Evolutionary conservation across 306 rosid species (phyloP).

Genomic region (Psophocarpus tetragonolobus): DNA sequence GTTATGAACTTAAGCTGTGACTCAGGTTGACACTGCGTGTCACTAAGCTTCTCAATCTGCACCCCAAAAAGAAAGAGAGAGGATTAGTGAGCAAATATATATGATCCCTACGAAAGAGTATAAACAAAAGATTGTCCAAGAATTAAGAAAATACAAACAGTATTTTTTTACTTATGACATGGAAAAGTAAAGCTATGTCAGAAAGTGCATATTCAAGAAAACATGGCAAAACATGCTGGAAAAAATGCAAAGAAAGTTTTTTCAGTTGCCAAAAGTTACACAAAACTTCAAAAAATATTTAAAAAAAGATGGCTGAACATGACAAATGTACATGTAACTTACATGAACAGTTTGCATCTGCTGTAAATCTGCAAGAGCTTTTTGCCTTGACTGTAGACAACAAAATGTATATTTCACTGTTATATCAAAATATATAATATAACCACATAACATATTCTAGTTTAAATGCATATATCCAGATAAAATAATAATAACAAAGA

Average conservation of each 20-base stretch:
- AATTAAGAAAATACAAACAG: neutral
- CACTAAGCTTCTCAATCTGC: conserved; percentile 93
- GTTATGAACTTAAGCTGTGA: conserved; percentile 95
- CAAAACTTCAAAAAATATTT: neutral
- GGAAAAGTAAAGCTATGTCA: neutral
- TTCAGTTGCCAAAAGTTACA: conserved; percentile 16
- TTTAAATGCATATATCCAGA: conserved; percentile 20
- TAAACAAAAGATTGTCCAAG: neutral
- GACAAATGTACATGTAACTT: conserved; percentile 31
- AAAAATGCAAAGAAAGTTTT: neutral
- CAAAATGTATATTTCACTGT: conserved; percentile 17
- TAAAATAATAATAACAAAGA: neutral
- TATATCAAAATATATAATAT: conserved; percentile 24
- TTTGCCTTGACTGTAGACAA: conserved; percentile 82
- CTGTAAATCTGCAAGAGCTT: conserved; percentile 86
- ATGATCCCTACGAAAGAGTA: neutral
- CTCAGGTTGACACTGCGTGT: conserved; percentile 93
- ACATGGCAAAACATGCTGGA: conserved; percentile 14
- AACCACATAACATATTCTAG: neutral
- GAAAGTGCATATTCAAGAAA: neutral
- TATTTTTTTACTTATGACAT: neutral
- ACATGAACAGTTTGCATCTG: conserved; percentile 94
- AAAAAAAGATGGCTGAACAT: neutral
- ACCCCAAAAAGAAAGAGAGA: neutral
- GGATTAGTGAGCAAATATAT: conserved; percentile 15